Conservation (phyloP, 1,139 yeast genomes). For the Yamadazyma sp. region DNA sequence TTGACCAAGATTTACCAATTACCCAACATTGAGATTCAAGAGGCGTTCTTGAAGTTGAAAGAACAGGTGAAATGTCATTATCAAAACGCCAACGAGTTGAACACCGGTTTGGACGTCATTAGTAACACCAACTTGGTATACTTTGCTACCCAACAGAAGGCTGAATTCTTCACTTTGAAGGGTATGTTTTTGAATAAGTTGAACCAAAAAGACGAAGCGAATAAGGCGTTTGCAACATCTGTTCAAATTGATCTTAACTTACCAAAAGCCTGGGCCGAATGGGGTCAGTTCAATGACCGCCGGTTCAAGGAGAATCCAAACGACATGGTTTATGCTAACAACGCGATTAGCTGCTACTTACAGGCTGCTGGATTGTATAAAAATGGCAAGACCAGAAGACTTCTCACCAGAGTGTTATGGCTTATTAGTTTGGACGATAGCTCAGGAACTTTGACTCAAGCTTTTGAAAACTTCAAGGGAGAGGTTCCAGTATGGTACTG, state of each 20-base stretch:
- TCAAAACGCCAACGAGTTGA: conserved; percentile 80
- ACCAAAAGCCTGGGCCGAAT: conserved; percentile 99
- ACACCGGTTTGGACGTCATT: conserved; percentile 94
- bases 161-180: conserved; percentile 93
- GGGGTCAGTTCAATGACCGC: conserved; percentile 95
- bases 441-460: conserved; percentile 76
- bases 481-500: conserved; percentile 99
- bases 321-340: conserved; percentile 84
- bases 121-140: conserved; percentile 94
- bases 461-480: conserved; percentile 90
- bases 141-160: conserved; percentile 96
- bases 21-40: conserved; percentile 97
- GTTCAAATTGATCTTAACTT: conserved; percentile 91
- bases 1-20: conserved; percentile 90
- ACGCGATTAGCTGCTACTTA: conserved; percentile 91
- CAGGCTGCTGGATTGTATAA: conserved; percentile 98
- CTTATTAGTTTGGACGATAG: conserved; percentile 87
- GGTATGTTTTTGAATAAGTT: conserved; percentile 96
- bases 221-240: conserved; percentile 96
- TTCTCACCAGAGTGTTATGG: conserved; percentile 91
- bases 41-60: conserved; percentile 89
- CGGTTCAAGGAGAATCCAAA: conserved; percentile 82
- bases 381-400: conserved; percentile 84
- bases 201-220: conserved; percentile 90
- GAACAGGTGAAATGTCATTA: conserved; percentile 98